Evolutionary conservation across 352 stramenopile genomes (phyloP), one percentile per base, ranked within the genome.

Genomic region (Globisporangium cederbergense): DNA sequence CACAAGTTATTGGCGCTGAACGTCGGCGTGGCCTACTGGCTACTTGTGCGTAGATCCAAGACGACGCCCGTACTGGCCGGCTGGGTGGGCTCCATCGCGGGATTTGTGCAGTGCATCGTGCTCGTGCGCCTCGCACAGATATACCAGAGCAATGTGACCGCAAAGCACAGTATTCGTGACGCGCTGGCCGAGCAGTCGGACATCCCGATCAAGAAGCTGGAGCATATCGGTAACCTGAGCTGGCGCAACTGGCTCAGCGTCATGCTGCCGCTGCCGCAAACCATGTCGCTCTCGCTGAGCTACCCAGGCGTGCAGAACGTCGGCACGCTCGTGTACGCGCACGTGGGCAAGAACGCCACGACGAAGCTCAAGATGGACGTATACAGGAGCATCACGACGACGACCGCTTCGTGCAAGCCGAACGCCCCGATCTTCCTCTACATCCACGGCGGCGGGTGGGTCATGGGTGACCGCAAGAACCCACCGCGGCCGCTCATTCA

Each of bases 381-480:
- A 28, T 90, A 87, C 64, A 77, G 73, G 51, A 73, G 83, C 62
- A 73, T 82, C 62, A 56, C 22, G 51, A 28, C 47, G 25, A 61
- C 77, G 40, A 11, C 25, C 25, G 25, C 25, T 28, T 28, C 36
- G 36, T 57, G 67, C 40, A 69, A 71, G 20, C 30, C 66, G n/a
- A 81, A 86, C 46, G 79, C 81, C 9, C 81, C 81, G 1, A 78
- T 90, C 36, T 83, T 90, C 45, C 54, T 90, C 20, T 90, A 88
- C 57, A 75, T 90, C 52, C 81, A 90, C 47, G 81, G 81, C 46
- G 81, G 81, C 36, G 81, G 81, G 1, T 90, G 81, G 81, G 62
- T 90, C 59, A 71, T 88, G 18, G 80, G 80, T 40, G 77, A 83
- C 62, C 78, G 76, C 30, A 70, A 75, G 13, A 76, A 80, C 46